Evolutionary conservation across 179 eudicot species (phyloP).

Genomic region (Silene noctiflora): DNA sequence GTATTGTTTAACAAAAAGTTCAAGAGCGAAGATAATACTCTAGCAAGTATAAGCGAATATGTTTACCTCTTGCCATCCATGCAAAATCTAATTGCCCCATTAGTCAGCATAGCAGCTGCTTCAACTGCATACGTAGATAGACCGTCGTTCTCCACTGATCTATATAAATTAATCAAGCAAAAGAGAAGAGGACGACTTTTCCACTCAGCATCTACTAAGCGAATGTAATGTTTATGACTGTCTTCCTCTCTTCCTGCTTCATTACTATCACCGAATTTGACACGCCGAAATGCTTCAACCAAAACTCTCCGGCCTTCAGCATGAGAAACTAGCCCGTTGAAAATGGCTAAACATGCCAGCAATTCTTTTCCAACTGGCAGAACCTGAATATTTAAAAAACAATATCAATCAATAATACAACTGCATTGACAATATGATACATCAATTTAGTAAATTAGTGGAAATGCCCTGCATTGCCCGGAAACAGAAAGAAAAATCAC

Average conservation of each 20-base stretch:
- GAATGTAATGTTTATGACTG: slow-evolving; percentile 30
- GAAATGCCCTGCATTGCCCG: not conserved
- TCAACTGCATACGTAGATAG: slow-evolving; percentile 48
- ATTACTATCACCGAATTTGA: slow-evolving; percentile 37
- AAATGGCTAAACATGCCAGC: slow-evolving; percentile 63
- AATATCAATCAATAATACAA: not conserved
- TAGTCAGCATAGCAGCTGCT: slow-evolving; percentile 59
- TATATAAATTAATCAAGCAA: slow-evolving; percentile 68
- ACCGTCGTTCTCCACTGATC: slow-evolving; percentile 57
- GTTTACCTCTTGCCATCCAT: slow-evolving; percentile 65
- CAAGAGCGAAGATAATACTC: not conserved
- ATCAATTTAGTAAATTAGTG: not conserved
- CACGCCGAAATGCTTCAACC: slow-evolving; percentile 39
- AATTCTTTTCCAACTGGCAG: slow-evolving; percentile 85
- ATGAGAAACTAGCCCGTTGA: slow-evolving; percentile 56
- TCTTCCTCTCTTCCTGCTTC: slow-evolving; percentile 41
- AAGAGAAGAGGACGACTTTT: slow-evolving; percentile 57
- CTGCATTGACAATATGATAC: slow-evolving; percentile 1
- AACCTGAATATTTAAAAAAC: slow-evolving; percentile 40
- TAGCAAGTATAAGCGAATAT: slow-evolving; percentile 9
- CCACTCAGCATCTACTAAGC: slow-evolving; percentile 47
- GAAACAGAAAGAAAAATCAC: not conserved
- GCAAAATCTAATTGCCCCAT: slow-evolving; percentile 66
- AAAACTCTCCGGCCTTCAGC: slow-evolving; percentile 61
- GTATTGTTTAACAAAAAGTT: no score